Base-by-base conservation (phyloP, 805 yeast species). In the Brettanomyces nanus region DNA sequence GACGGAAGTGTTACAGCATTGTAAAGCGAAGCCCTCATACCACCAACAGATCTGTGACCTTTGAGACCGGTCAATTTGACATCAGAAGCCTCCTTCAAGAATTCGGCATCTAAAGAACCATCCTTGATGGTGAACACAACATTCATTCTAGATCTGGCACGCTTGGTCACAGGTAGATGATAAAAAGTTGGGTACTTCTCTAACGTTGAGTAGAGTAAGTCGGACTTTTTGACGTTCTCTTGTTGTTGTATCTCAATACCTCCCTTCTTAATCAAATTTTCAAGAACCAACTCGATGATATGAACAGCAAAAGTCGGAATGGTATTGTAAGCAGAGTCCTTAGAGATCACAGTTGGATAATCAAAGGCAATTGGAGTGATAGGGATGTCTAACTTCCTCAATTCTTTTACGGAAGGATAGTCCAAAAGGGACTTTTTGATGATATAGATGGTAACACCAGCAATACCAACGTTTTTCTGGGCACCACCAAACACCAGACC, bases 21-120 rank as follows among this genome's bases (percentile, higher is more conserved):
- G 61, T 90, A 89, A 38, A 87, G 66, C 11, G 97, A 87, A 13
- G 94, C 89, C 61, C 98, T 80, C 62, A 92, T 82, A 22, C 98
- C 98, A 36, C 97, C 97, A 31, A 90, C 97, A 4, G 95, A 85
- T 59, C 97, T 76, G 62, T 90, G 97, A 30, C 98, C 97, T 63
- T 87, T 85, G 53, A 90, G 70, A 5, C 97, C 97, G 4, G 77
- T 65, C 45, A 92, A 68, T 2, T 74, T 70, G 20, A 59, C 72
- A 19, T 66, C 70, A 30, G 47, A 58, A 3, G 97, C 95, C 34
- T 69, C 77, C 43, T 74, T 65, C 43, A 90, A 53, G 62, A 92
- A 92, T 42, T 72, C 63, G 5, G 71, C 68, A 53, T 89, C 96
- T 37, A 75, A 58, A 3, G 58, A 54, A 3, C 72, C 76, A 37